phyloP scores from a whole-genome alignment of 2,329 filamentous ascomycete genomes.

The Xylariales sp. region DNA sequence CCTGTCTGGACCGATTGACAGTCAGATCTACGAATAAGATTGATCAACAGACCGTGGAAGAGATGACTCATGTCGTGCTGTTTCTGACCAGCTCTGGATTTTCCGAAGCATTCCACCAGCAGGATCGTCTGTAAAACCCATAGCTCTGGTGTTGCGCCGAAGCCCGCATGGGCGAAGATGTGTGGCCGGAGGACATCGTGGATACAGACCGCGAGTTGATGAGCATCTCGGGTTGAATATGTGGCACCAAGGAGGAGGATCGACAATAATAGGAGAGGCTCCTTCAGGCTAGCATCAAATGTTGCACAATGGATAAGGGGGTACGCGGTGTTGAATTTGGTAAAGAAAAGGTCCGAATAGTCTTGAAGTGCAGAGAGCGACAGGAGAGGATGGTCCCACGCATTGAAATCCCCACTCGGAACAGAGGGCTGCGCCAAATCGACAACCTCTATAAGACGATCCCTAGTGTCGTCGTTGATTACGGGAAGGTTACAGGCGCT shows the following conservation, averaged over 20 bases:
- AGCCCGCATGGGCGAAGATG: constrained; percentile 53
- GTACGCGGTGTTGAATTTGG: constrained; percentile 55
- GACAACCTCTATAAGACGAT: constrained; percentile 44
- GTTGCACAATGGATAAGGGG: constrained; percentile 55
- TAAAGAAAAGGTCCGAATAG: constrained; percentile 57
- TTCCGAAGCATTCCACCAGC: constrained; percentile 60
- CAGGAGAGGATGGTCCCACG: constrained; percentile 46
- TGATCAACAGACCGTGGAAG: constrained; percentile 35
- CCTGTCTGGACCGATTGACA: constrained; percentile 29
- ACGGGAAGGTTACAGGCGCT: constrained; percentile 16
- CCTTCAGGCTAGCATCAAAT: constrained; percentile 44
- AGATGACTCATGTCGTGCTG: constrained; percentile 61
- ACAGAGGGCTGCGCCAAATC: constrained; percentile 42
- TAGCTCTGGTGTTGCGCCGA: constrained; percentile 53
- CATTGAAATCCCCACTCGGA: constrained; percentile 41
- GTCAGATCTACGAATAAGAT: constrained; percentile 32
- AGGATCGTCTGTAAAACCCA: constrained; percentile 60
- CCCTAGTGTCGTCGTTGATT: constrained; percentile 36
- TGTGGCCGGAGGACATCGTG: constrained; percentile 55
- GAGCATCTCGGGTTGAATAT: constrained; percentile 53
- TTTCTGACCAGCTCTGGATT: constrained; percentile 56
- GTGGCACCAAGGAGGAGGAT: constrained; percentile 58
- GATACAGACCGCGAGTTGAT: constrained; percentile 57
- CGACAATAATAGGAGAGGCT: constrained; percentile 49
- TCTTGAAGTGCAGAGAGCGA: constrained; percentile 46